phyloP scores from a whole-genome alignment of 306 rosid species.

The Cicer judaicum region DNA sequence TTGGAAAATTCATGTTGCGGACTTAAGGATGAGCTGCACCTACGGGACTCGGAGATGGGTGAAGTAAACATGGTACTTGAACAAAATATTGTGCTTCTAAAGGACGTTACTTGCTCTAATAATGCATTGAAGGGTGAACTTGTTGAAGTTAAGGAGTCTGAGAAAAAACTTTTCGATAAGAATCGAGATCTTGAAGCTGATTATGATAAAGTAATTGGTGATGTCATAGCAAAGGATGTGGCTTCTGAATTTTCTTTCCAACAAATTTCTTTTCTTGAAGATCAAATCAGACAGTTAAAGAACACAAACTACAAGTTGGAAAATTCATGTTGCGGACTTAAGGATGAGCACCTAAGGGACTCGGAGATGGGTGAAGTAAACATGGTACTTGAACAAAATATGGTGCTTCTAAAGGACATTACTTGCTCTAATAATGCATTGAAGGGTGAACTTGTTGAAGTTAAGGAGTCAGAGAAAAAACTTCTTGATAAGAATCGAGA shows the following conservation, averaged over 20 bases:
- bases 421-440: conserved; percentile 53
- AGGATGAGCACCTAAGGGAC: conserved; percentile 52
- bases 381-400: conserved; percentile 56
- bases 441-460: conserved; percentile 58
- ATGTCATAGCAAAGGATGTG: conserved; percentile 56
- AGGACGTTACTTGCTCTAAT: conserved; percentile 53
- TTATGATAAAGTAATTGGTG: conserved; percentile 48
- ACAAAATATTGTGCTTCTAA: conserved; percentile 55
- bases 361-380: conserved; percentile 58
- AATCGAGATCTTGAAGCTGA: conserved; percentile 60
- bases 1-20: conserved; percentile 51
- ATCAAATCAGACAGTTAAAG: conserved; percentile 52
- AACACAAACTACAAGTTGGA: conserved; percentile 45
- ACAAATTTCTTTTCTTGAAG: conserved; percentile 57
- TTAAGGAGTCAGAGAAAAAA: conserved; percentile 48
- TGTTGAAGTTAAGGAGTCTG: conserved; percentile 51
- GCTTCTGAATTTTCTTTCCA: conserved; percentile 47
- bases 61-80: conserved; percentile 57
- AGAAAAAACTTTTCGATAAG: conserved; percentile 51
- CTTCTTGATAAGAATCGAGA: conserved; percentile 54
- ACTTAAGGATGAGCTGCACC: conserved; percentile 55
- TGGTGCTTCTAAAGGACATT: conserved; percentile 55
- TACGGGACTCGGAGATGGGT: conserved; percentile 57
- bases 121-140: conserved; percentile 59
- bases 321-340: conserved; percentile 48